These are phyloP conservation scores for Auriscalpium microsporum DNA, from an alignment of 768 basidiomycete genomes.

Conservation along the genomic window DNA sequence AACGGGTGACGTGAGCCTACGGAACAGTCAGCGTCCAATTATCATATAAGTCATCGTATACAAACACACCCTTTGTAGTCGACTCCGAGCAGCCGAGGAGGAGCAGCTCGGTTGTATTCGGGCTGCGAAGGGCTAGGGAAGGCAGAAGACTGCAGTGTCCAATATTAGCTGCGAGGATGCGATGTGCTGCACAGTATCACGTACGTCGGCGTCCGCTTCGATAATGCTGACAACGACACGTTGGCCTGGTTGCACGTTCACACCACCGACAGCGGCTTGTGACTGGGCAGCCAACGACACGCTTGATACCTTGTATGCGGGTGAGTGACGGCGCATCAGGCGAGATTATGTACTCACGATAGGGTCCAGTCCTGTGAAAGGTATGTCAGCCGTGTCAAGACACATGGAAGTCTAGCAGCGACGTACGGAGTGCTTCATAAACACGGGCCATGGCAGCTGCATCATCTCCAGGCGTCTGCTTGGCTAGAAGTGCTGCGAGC, in stretches of 20 bases:
- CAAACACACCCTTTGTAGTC: slow-evolving; percentile 8
- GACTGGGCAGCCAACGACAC: slow-evolving; percentile 2
- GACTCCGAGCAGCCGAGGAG: slow-evolving; percentile 5
- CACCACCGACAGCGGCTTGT: slow-evolving; percentile 3
- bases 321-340: too few relatives aligned
- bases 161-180: neutral
- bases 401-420: neutral
- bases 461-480: neutral
- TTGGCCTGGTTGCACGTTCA: slow-evolving; percentile 9
- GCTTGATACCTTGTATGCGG: slow-evolving; percentile 6
- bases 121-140: neutral
- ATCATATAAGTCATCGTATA: neutral
- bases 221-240: slow-evolving; percentile 12
- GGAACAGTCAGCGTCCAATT: neutral
- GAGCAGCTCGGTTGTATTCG: neutral
- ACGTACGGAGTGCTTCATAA: slow-evolving; percentile 15
- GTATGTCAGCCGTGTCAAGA: neutral
- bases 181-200: neutral
- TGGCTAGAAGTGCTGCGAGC: slow-evolving; percentile 1
- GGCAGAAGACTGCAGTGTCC: neutral
- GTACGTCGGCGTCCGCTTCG: slow-evolving; percentile 14
- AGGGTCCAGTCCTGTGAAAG: slow-evolving; percentile 10
- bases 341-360: slow-evolving; percentile 3
- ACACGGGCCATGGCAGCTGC: slow-evolving; percentile 4
- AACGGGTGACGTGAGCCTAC: slow-evolving; percentile 5